phyloP scores from a whole-genome alignment of 225 moss, liverwort and hornwort genomes.

The Physcomitrellopsis africana region DNA sequence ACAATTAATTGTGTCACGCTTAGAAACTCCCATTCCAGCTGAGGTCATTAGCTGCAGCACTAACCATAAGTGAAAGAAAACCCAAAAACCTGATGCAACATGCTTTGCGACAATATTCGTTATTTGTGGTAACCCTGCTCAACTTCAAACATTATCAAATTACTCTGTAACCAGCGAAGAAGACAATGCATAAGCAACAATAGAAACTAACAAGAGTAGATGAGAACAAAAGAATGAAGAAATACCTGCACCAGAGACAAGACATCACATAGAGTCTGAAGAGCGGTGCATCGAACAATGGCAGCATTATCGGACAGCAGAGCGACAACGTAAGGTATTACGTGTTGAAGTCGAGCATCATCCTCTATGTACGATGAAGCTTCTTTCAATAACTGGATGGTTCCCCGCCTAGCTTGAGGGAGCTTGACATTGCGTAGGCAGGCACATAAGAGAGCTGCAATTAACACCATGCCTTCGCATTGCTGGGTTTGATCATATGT shows the following conservation, averaged over 20 bases:
- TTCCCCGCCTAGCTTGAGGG: slow-evolving; percentile 89
- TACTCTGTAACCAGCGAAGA: slow-evolving; percentile 14
- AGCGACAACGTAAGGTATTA: slow-evolving; percentile 92
- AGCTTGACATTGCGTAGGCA: slow-evolving; percentile 94
- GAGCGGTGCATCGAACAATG: slow-evolving; percentile 95
- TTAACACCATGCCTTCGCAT: slow-evolving; percentile 96
- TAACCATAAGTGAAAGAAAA: slow-evolving; percentile 30
- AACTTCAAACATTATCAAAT: not conserved
- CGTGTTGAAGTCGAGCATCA: slow-evolving; percentile 94
- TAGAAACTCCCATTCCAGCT: slow-evolving; percentile 29
- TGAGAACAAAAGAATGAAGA: slow-evolving; percentile 30
- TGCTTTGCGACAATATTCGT: not conserved
- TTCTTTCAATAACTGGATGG: slow-evolving; percentile 89
- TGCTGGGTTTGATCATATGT: slow-evolving; percentile 50
- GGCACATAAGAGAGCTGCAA: slow-evolving; percentile 90
- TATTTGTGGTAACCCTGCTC: slow-evolving; percentile 16
- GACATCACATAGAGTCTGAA: slow-evolving; percentile 91
- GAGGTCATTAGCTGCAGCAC: slow-evolving; percentile 9
- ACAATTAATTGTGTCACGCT: slow-evolving; percentile 21
- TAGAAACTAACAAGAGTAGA: slow-evolving; percentile 28
- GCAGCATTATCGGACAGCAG: slow-evolving; percentile 87
- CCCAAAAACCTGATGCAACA: slow-evolving; percentile 18
- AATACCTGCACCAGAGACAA: slow-evolving; percentile 80
- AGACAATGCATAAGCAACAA: slow-evolving; percentile 16
- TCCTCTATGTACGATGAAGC: slow-evolving; percentile 86